phyloP scores from a whole-genome alignment of 805 yeast genomes.

The Alloascoidea africana region DNA sequence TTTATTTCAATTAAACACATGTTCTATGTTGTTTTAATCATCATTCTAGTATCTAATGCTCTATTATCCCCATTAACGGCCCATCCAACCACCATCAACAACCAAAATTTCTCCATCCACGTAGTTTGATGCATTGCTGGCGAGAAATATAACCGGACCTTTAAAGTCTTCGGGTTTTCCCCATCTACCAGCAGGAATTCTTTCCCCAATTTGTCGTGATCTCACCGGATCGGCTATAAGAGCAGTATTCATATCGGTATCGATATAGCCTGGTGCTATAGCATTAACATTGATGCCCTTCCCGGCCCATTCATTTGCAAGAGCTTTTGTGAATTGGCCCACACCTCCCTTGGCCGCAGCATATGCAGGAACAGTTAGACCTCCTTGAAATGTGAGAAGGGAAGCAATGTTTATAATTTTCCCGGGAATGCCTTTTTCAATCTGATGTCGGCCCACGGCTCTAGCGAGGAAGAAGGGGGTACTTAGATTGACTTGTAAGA shows the following conservation, averaged over 20 bases:
- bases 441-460: conserved; percentile 21
- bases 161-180: conserved; percentile 33
- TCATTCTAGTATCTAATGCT: too few relatives aligned
- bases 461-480: conserved; percentile 23
- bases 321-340: conserved; percentile 20
- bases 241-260: conserved; percentile 27
- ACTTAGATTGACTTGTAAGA: conserved; percentile 25
- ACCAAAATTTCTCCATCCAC: conserved; percentile 34
- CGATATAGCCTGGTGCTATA: conserved; percentile 34
- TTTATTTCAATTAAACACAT: too few relatives aligned
- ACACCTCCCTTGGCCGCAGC: conserved; percentile 28
- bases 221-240: conserved; percentile 15
- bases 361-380: conserved; percentile 22
- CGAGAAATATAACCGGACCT: conserved; percentile 28
- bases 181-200: conserved; percentile 32
- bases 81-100: conserved; percentile 46
- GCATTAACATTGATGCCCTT: conserved; percentile 30
- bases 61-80: too few relatives aligned
- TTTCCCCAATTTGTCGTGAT: conserved; percentile 16
- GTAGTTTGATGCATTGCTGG: conserved; percentile 33
- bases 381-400: conserved; percentile 25
- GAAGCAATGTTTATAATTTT: conserved; percentile 28
- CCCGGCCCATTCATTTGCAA: conserved; percentile 29
- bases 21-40: too few relatives aligned
- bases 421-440: conserved; percentile 20